Conservation (phyloP, 495 filamentous ascomycete species). For the Apodospora peruviana region DNA sequence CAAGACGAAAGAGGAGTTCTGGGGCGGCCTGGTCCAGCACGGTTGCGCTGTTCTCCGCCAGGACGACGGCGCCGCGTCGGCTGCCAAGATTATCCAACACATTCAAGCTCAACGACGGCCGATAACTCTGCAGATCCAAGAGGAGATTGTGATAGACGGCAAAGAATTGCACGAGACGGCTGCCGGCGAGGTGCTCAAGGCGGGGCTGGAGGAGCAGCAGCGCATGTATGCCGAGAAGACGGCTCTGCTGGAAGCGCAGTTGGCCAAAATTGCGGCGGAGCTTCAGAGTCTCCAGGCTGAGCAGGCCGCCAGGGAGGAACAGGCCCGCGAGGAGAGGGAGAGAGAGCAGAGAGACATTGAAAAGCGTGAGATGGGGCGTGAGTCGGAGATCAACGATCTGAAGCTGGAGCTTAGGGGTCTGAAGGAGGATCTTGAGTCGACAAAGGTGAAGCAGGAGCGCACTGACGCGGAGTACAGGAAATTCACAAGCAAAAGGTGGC, state of each 20-base stretch:
- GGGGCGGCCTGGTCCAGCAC: conserved; percentile 6
- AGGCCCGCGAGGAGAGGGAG: neutral
- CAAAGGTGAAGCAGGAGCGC: conserved; percentile 9
- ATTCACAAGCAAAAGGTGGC: neutral
- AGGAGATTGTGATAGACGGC: conserved; percentile 8
- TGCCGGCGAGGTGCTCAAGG: conserved; percentile 7
- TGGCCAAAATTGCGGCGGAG: neutral
- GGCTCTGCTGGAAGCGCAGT: conserved; percentile 1
- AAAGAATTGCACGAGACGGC: conserved; percentile 8
- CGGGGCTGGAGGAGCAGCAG: conserved; percentile 3
- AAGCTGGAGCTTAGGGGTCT: neutral
- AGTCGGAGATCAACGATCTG: neutral
- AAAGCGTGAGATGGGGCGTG: neutral
- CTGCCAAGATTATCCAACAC: conserved; percentile 1
- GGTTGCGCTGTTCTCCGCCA: conserved; percentile 5
- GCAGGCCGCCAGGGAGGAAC: neutral
- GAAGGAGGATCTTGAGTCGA: conserved; percentile 2
- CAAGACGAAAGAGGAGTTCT: conserved; percentile 8
- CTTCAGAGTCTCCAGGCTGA: neutral
- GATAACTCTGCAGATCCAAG: conserved; percentile 7
- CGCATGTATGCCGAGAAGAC: conserved; percentile 4
- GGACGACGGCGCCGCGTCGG: neutral
- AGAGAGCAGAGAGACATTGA: neutral
- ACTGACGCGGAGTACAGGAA: conserved; percentile 7
- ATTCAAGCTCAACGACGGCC: neutral